These are phyloP conservation scores for Pseudocercospora fijiensis DNA, from an alignment of 2,329 filamentous ascomycete genomes.

Conservation along the genomic window DNA sequence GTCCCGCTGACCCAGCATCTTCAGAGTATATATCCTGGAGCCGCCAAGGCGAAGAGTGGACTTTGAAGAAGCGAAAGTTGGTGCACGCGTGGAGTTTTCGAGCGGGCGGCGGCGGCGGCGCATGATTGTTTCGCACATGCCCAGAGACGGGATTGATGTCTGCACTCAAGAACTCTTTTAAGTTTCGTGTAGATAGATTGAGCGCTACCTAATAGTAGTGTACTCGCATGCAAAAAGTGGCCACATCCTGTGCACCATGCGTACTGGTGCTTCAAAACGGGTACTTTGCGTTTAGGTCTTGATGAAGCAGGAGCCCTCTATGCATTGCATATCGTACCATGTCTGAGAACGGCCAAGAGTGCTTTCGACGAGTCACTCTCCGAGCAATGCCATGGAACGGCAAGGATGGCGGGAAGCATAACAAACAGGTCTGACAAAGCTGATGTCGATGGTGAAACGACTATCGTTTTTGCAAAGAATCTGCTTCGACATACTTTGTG, in stretches of 20 bases:
- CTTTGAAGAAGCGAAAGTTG: neutral
- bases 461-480: slow-evolving; percentile 9
- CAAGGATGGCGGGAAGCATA: slow-evolving; percentile 13
- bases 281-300: too few species aligned
- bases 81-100: neutral
- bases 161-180: neutral
- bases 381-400: slow-evolving; percentile 3
- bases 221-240: neutral
- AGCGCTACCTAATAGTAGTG: neutral
- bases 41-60: slow-evolving; percentile 2
- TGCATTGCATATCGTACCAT: slow-evolving; percentile 9
- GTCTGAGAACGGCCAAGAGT: neutral
- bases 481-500: neutral
- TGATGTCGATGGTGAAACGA: slow-evolving; percentile 12
- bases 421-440: slow-evolving; percentile 15
- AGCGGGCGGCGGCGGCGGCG: neutral
- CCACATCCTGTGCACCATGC: neutral
- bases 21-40: slow-evolving; percentile 6
- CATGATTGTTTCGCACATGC: neutral
- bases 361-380: neutral
- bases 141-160: neutral
- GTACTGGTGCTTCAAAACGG: too few species aligned
- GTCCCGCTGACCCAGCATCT: neutral
- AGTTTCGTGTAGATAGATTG: neutral
- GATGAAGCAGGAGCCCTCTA: slow-evolving; percentile 1